Evolutionary conservation across 169 alveolate species (phyloP), one percentile per base, ranked within the genome.

Genomic region (Plasmodium berghei): DNA sequence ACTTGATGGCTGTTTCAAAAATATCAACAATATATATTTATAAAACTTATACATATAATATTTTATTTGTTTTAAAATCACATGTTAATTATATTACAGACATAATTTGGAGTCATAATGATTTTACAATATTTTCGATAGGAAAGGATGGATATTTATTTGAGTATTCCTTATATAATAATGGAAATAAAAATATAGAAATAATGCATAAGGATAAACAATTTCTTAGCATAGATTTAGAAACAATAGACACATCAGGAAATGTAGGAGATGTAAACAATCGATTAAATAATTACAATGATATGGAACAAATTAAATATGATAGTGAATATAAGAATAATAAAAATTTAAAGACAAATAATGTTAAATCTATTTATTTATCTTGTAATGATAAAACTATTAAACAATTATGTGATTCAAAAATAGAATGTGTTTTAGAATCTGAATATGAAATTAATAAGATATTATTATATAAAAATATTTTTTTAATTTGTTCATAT

Each of bases 361-460:
- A 83, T 55, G 70, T 83, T 28, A 67, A 67, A 69, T 67, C 67
- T 69, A 72, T 83, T 4, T 83, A 52, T 62, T 71, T 83, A 5
- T 83, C 90, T 55, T 83, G 86, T 83, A 85, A 83, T 83, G 90
- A 83, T 70, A 67, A 83, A 22, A 83, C 90, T 12, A 62, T 83
- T 55, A 83, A 83, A 42, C 90, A 83, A 40, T 83, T 67, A 54
- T 83, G 90, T 28, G 49, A 69, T 83, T 18, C 72, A 18, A 83
- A 83, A 49, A 48, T 83, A 18, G 85, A 83, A 45, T 83, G 86
- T 42, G 70, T 83, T 24, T 40, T 83, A 26, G 90, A 83, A 61
- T 67, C 83, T 40, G 90, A 83, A 67, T 69, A 52, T 67, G 16
- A 6, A 18, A 61, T 83, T 0, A 72, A 83, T 69, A 83, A 83